Evolutionary conservation across 1,139 yeast genomes (phyloP), one percentile per base, ranked within the genome.

Genomic region (Trichomonascaceae sp.): DNA sequence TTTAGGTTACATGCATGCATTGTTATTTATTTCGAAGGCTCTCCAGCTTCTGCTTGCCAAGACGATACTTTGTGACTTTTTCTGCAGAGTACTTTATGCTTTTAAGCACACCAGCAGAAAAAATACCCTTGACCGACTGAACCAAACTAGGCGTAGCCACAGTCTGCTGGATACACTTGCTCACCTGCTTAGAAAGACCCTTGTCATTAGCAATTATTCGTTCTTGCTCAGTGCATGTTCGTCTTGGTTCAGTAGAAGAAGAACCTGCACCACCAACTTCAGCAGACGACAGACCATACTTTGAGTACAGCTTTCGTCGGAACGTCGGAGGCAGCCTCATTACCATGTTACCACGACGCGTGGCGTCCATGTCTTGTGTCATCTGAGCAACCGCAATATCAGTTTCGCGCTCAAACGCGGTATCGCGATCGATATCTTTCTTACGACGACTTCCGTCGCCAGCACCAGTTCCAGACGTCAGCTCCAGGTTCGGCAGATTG

Each of bases 91-190:
- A 89, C 44, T 67, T 70, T 31, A 74, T 52, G 13, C 93, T 75
- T 51, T 81, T 79, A 20, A 64, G 51, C 1, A 82, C 37, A 1
- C 99, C 98, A 1, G 97, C 95, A 2, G 93, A 84, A 27, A 81
- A 61, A 3, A 89, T 48, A 0, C 99, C 98, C 52, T 87, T 85
- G 15, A 74, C 46, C 20, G 84, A 74, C 56, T 92, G 98, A 11
- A 74, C 56, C 9, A 78, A 50, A 13, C 94, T 80, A 9, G 93
- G 80, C 45, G 65, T 59, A 20, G 69, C 64, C 8, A 87, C 87
- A 0, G 81, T 79, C 23, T 64, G 57, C 42, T 67, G 65, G 18
- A 89, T 65, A 11, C 64, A 57, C 17, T 55, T 53, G 3, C 60
- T 51, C 30, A 78, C 58, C 30, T 63, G 61, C 14, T 50, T 37